Percentiles rank a stretch among this genome's conserved stretches.
Conservation (phyloP, 2,329 filamentous ascomycete species). For the Allantophomopsis lycopodina region DNA sequence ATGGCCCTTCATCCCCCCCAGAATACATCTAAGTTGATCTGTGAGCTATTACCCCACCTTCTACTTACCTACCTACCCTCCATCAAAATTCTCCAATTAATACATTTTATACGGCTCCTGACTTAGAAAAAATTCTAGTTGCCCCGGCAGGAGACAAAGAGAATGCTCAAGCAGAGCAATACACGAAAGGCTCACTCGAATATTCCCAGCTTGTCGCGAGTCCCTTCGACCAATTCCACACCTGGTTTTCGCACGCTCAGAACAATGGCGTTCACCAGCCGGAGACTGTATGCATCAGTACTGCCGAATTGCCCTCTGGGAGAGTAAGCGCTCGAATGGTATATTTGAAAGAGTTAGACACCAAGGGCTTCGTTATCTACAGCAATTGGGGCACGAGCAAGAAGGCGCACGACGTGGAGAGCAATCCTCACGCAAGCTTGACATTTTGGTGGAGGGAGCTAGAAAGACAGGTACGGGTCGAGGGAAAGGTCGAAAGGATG, state of each 20-base stretch:
- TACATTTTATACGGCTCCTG: conserved; percentile 1
- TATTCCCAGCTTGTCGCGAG: conserved; percentile 44
- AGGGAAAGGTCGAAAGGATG: conserved; percentile 60
- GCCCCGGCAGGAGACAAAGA: conserved; percentile 47
- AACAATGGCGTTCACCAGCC: conserved; percentile 50
- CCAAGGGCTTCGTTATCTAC: conserved; percentile 76
- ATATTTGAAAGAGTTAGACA: conserved; percentile 90
- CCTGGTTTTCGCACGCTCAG: conserved; percentile 73
- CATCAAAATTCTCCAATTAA: background rate
- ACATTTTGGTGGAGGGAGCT: conserved; percentile 84
- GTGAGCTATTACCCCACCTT: conserved; percentile 5
- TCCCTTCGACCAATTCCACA: conserved; percentile 75
- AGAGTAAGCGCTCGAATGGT: conserved; percentile 76
- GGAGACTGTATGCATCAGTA: conserved; percentile 80
- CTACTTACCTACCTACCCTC: conserved; percentile 2
- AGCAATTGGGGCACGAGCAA: conserved; percentile 75
- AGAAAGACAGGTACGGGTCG: conserved; percentile 83
- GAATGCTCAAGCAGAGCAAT: conserved; percentile 60
- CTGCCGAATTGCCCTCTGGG: conserved; percentile 70
- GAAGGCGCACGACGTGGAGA: conserved; percentile 52
- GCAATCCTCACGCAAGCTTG: conserved; percentile 67
- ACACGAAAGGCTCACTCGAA: conserved; percentile 51
- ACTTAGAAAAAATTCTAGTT: conserved; percentile 23
- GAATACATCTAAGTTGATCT: conserved; percentile 16
- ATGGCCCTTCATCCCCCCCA: conserved; percentile 16